These are phyloP conservation scores for Penicillium parvum DNA, from an alignment of 495 filamentous ascomycete genomes.

Conservation along the genomic window DNA sequence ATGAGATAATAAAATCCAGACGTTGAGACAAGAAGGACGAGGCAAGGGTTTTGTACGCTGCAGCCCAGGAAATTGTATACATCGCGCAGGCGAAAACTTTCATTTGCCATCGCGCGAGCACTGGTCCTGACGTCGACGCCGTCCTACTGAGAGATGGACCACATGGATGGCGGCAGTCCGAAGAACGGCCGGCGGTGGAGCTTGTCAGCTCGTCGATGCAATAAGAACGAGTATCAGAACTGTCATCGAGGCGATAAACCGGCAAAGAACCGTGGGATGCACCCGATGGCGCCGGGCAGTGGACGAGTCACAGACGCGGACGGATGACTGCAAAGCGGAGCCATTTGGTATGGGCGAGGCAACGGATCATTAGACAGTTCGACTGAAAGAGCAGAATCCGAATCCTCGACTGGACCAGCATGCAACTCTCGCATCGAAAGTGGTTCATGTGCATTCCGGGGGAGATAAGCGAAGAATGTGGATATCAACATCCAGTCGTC, in stretches of 20 bases:
- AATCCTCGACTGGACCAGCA: background rate
- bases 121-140: constrained; percentile 9
- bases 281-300: constrained; percentile 1
- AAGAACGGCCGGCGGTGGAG: constrained; percentile 16
- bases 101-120: constrained; percentile 10
- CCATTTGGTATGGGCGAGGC: constrained; percentile 12
- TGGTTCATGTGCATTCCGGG: constrained; percentile 16
- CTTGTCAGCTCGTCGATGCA: constrained; percentile 2
- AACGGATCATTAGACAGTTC: constrained; percentile 1
- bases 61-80: constrained; percentile 13
- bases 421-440: constrained; percentile 15
- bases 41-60: constrained; percentile 23
- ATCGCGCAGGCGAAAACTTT: constrained; percentile 5
- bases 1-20: constrained; percentile 2
- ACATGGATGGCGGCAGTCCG: constrained; percentile 17
- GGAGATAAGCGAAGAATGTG: constrained; percentile 10
- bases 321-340: background rate
- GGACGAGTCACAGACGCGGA: constrained; percentile 5
- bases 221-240: background rate
- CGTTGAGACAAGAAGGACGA: constrained; percentile 14
- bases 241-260: constrained; percentile 6
- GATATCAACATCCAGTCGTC: background rate
- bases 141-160: constrained; percentile 14
- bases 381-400: too few species aligned
- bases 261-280: background rate